Percentiles rank a stretch among this genome's conserved stretches.
Evolutionary conservation across 2,329 filamentous ascomycete species (phyloP).

Genomic region (Colletotrichum noveboracense): DNA sequence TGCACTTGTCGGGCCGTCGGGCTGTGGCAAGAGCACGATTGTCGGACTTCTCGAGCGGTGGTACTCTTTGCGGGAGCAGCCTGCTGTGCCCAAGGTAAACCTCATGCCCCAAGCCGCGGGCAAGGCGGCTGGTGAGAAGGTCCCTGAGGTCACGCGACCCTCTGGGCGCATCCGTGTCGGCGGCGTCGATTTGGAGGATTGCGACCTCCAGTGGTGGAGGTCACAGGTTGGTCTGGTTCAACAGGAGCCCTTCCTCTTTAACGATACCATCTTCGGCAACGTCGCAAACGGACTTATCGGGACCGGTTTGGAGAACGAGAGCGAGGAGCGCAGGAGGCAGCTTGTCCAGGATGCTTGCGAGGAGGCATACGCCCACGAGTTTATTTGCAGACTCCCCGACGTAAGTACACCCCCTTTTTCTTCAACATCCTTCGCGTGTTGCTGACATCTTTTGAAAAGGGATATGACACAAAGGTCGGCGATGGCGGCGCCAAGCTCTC

Average conservation of each 20-base stretch:
- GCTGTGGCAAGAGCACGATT: constrained; percentile 50
- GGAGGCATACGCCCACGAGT: constrained; percentile 58
- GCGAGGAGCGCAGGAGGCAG: constrained; percentile 42
- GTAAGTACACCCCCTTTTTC: constrained; percentile 1
- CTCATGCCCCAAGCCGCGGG: background rate
- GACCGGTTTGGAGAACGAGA: constrained; percentile 38
- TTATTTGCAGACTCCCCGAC: constrained; percentile 54
- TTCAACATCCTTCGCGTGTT: background rate
- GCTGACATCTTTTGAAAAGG: constrained; percentile 23
- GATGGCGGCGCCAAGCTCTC: constrained; percentile 65
- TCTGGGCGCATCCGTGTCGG: constrained; percentile 21
- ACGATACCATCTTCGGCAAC: constrained; percentile 55
- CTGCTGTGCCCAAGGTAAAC: constrained; percentile 2
- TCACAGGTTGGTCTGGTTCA: constrained; percentile 56
- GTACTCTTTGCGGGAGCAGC: constrained; percentile 33
- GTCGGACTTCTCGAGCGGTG: constrained; percentile 46
- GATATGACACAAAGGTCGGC: constrained; percentile 62
- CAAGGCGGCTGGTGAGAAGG: background rate
- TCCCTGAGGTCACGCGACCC: background rate
- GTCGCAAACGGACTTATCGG: constrained; percentile 49
- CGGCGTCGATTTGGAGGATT: constrained; percentile 22
- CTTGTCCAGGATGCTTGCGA: constrained; percentile 53
- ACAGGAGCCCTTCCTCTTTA: constrained; percentile 62
- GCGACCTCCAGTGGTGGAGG: constrained; percentile 45
- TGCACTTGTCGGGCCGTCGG: constrained; percentile 48